Evolutionary conservation across 139 green algal species (phyloP).

Genomic region (Chlorokybus atmophyticus): DNA sequence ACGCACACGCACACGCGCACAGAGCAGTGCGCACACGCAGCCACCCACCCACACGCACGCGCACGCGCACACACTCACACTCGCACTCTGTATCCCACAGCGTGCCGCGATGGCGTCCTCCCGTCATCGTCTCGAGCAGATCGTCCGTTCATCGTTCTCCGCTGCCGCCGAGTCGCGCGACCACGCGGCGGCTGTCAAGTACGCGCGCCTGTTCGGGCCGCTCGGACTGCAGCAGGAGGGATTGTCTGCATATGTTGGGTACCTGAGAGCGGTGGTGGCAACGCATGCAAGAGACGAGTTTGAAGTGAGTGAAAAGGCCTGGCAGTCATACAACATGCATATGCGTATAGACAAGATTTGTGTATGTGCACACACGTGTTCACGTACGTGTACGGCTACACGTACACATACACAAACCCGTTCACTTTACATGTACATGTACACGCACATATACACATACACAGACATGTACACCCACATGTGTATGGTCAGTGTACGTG

Average conservation of each 20-base stretch:
- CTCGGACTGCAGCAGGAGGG: conserved; percentile 60
- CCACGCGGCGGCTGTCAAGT: conserved; percentile 54
- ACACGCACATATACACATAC: too few relatives aligned
- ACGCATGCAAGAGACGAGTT: conserved; percentile 39
- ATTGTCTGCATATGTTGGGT: conserved; percentile 40
- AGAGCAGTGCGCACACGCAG: too few relatives aligned
- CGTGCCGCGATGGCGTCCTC: conserved; percentile 43
- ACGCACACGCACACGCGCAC: not conserved
- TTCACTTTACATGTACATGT: too few relatives aligned
- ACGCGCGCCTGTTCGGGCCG: conserved; percentile 56
- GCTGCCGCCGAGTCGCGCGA: conserved; percentile 44
- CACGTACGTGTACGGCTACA: too few relatives aligned
- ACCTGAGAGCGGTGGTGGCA: conserved; percentile 37
- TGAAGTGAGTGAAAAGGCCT: conserved; percentile 32
- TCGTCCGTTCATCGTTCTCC: conserved; percentile 43
- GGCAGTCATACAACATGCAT: too few relatives aligned
- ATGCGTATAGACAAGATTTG: too few relatives aligned
- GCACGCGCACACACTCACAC: not conserved
- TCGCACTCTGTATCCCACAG: too few relatives aligned
- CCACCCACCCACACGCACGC: too few relatives aligned
- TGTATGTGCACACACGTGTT: too few relatives aligned
- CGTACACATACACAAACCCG: too few relatives aligned
- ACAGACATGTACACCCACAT: too few relatives aligned
- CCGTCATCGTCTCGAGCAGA: conserved; percentile 40
- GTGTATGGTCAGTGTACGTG: too few relatives aligned